Evolutionary conservation across 371 early-diverging fungal genomes (phyloP), one percentile per base, ranked within the genome.

Genomic region (Chytridium lagenaria): DNA sequence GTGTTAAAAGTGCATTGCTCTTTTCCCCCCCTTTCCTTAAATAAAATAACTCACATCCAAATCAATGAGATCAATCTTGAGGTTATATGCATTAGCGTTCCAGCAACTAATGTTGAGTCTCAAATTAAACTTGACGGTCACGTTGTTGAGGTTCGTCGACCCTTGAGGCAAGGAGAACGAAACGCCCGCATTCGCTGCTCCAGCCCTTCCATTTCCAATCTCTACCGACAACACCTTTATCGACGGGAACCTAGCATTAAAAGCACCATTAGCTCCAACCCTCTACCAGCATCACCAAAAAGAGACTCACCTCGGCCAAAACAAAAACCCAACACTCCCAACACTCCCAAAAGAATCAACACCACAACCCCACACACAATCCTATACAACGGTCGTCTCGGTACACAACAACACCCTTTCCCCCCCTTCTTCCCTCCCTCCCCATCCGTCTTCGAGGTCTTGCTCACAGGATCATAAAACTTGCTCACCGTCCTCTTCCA

Each of bases 171-270:
- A 19, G 63, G 30, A 31, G 36, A 63, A 63, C 23, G 55, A 23
- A 28, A 55, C 55, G 7, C 44, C 44, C 7, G 44, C 44, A 10
- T 10, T 10, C 5, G 23, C 5, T 26, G 55, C 10, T 10, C 55
- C 55, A 23, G 26, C 10, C 19, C 10, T 10, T 7, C 55, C 55
- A 28, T 55, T 28, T 10, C 7, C 55, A 10, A 55, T 26, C 26
- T 55, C 16, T 26, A 55, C 55, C 55, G 55, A 55, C 26, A 55
- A 26, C 26, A 55, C 55, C 55, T 55, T 55, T 10, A 55, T 55
- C 7, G 55, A 23, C 5, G 55, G 55, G 55, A 55, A 55, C 55
- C 55, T 55, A 26, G 10, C 10, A 15, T 55, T 10, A 55, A 10
- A 26, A 7, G 19, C 44, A 44, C 7, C 7, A 44, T 12, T 12